Conservation (phyloP, 495 filamentous ascomycete species). For the Trichoderma erinaceum region DNA sequence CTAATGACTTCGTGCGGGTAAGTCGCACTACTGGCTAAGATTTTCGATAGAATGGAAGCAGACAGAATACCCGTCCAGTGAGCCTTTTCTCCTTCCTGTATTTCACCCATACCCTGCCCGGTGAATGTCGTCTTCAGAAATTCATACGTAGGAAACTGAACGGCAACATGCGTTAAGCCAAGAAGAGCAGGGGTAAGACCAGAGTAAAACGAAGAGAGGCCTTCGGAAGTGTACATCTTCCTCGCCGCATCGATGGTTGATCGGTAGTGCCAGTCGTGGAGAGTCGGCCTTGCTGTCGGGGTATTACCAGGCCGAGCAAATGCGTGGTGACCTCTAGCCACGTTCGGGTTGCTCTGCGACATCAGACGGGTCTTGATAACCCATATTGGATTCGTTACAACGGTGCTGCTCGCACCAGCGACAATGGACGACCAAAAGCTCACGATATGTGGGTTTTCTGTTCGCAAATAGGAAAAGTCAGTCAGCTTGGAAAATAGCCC, state of each 20-base stretch:
- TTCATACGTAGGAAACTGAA: conserved; percentile 96
- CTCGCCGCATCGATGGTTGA: conserved; percentile 81
- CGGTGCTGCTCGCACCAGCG: conserved; percentile 85
- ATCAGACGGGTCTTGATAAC: conserved; percentile 98
- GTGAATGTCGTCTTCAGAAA: conserved; percentile 87
- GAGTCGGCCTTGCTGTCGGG: conserved; percentile 43
- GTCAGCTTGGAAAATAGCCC: background rate
- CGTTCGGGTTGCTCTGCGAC: conserved; percentile 59
- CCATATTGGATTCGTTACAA: conserved; percentile 99
- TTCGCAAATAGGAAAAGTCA: conserved; percentile 16
- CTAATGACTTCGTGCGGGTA: conserved; percentile 96
- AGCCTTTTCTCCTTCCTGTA: conserved; percentile 35
- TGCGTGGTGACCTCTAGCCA: conserved; percentile 30
- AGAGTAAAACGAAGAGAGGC: conserved; percentile 87
- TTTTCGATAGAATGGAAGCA: conserved; percentile 91
- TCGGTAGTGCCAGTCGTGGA: conserved; percentile 73
- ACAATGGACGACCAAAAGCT: conserved; percentile 74
- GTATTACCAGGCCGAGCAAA: conserved; percentile 41
- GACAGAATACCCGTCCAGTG: conserved; percentile 65
- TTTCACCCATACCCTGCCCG: conserved; percentile 72
- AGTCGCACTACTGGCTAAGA: conserved; percentile 89
- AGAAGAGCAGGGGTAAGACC: conserved; percentile 88
- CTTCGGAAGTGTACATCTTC: conserved; percentile 92
- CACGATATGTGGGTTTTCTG: conserved; percentile 39
- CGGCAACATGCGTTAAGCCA: conserved; percentile 89